phyloP scores from a whole-genome alignment of 805 yeast species.

The Yamadazyma insecticola region DNA sequence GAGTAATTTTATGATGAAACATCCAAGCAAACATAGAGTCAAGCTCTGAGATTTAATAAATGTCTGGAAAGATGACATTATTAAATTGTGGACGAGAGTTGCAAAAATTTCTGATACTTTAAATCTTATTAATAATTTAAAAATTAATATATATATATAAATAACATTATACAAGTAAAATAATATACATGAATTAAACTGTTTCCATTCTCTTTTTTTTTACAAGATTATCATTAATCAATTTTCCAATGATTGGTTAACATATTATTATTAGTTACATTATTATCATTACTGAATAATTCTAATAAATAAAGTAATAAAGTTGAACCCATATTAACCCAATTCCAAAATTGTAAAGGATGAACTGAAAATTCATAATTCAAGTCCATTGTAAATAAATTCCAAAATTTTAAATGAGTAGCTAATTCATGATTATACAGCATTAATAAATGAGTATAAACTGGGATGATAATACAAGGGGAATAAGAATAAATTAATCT shows the following conservation, averaged over 20 bases:
- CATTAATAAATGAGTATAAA: conserved; percentile 89
- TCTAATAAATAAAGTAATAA: conserved; percentile 78
- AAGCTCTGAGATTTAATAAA: conserved; percentile 70
- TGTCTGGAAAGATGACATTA: conserved; percentile 46
- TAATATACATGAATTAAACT: conserved; percentile 2
- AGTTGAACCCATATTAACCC: conserved; percentile 86
- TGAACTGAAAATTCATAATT: conserved; percentile 35
- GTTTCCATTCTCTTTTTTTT: no score
- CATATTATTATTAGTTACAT: conserved; percentile 25
- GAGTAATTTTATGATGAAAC: conserved; percentile 56
- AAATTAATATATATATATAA: conserved; percentile 2
- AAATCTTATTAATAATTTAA: conserved; percentile 9
- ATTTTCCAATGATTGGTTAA: conserved; percentile 43
- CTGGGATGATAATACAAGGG: conserved; percentile 91
- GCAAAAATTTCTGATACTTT: conserved; percentile 41
- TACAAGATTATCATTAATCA: conserved; percentile 24
- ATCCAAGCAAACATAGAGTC: conserved; percentile 81
- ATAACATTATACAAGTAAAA: conserved; percentile 3
- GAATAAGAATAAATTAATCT: conserved; percentile 77
- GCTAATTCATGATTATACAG: conserved; percentile 79
- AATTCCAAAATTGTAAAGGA: conserved; percentile 97
- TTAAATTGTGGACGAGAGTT: conserved; percentile 61
- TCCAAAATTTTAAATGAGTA: conserved; percentile 58
- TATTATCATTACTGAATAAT: conserved; percentile 42
- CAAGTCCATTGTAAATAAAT: conserved; percentile 37